Conservation (phyloP, 2,329 filamentous ascomycete genomes). For the Cryphonectria naterciae region DNA sequence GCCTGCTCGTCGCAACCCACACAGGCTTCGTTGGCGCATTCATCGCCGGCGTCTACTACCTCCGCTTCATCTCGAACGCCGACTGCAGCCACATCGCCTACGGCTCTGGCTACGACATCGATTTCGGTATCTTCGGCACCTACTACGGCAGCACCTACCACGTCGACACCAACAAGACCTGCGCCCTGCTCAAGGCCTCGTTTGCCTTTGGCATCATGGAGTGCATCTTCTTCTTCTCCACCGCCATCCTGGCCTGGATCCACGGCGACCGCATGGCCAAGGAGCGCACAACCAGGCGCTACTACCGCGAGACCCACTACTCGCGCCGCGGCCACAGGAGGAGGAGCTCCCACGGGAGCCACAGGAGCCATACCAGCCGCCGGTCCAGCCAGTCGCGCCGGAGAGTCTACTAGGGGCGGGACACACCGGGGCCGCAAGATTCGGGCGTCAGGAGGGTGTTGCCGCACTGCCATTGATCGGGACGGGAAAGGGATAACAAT, state of each 20-base stretch:
- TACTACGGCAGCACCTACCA: constrained; percentile 56
- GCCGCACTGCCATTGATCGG: neutral
- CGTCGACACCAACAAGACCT: constrained; percentile 71
- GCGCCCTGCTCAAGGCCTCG: constrained; percentile 87
- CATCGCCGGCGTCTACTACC: constrained; percentile 64
- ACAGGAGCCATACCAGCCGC: constrained; percentile 43
- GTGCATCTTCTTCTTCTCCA: constrained; percentile 77
- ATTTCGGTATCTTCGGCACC: constrained; percentile 65
- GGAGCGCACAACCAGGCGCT: constrained; percentile 39
- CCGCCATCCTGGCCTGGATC: constrained; percentile 69
- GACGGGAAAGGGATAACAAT: neutral
- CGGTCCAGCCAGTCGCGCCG: constrained; percentile 53
- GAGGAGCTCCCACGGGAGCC: constrained; percentile 45
- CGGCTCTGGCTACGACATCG: constrained; percentile 56
- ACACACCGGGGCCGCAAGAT: neutral
- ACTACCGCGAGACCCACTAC: constrained; percentile 51
- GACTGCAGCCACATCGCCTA: constrained; percentile 68
- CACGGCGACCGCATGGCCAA: constrained; percentile 52
- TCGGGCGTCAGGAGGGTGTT: neutral
- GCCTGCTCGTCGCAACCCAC: neutral
- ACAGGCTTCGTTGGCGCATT: constrained; percentile 62
- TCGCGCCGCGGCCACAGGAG: constrained; percentile 52
- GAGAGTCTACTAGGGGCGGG: constrained; percentile 48
- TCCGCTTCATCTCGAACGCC: constrained; percentile 61
- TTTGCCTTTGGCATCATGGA: constrained; percentile 94